Evolutionary conservation across 257 asterid genomes (phyloP).

Genomic region (Nicotiana obtusifolia): DNA sequence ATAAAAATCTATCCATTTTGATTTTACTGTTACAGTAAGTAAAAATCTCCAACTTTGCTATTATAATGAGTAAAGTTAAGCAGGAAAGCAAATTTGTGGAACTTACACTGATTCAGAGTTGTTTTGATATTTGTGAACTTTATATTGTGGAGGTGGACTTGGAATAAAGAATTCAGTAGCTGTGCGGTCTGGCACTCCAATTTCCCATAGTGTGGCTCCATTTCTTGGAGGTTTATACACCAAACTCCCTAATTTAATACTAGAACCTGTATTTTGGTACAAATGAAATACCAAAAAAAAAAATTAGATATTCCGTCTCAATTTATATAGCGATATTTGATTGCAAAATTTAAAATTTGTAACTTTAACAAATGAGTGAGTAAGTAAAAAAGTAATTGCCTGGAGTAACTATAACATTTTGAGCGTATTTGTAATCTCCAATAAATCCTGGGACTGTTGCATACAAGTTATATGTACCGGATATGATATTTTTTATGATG

Average conservation of each 20-base stretch:
- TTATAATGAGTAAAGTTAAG: too few species aligned
- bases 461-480: conserved; percentile 52
- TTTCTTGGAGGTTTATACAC: conserved; percentile 50
- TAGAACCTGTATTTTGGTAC: conserved; percentile 23
- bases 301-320: too few species aligned
- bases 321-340: too few species aligned
- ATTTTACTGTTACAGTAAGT: too few species aligned
- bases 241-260: conserved; percentile 12
- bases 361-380: background rate
- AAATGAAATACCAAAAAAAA: background rate
- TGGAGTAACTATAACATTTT: conserved; percentile 21
- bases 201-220: conserved; percentile 67
- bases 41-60: too few species aligned
- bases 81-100: background rate
- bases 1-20: too few species aligned
- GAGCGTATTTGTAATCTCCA: conserved; percentile 51
- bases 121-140: background rate
- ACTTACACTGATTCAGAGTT: background rate
- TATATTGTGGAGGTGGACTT: conserved; percentile 16
- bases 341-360: too few species aligned
- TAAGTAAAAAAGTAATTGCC: conserved; percentile 13
- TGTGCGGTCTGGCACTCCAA: conserved; percentile 57
- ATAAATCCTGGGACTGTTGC: conserved; percentile 44
- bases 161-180: conserved; percentile 68
- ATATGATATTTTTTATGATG: conserved; percentile 32